Evolutionary conservation across 148 eudicot species (phyloP).

Genomic region (Nepenthes gracilis): DNA sequence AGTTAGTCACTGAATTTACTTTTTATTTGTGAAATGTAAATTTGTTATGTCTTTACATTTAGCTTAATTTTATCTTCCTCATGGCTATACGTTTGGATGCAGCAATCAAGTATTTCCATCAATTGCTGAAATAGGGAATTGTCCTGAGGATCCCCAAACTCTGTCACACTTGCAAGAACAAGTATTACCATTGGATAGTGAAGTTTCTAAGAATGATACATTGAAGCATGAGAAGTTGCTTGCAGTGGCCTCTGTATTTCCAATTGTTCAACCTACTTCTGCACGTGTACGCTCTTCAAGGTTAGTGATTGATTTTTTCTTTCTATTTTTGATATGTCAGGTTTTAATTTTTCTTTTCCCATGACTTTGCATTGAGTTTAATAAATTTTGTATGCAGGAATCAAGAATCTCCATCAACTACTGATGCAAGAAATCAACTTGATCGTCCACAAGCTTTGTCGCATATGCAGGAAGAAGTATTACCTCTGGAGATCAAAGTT

Average conservation of each 20-base stretch:
- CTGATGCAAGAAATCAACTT: constrained; percentile 16
- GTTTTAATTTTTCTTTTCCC: not conserved
- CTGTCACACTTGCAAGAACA: constrained; percentile 15
- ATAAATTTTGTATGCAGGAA: constrained; percentile 28
- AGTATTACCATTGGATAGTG: constrained; percentile 11
- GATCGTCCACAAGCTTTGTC: constrained; percentile 11
- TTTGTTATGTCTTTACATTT: not conserved
- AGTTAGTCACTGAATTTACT: constrained; percentile 14
- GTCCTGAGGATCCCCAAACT: constrained; percentile 15
- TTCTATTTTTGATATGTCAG: not conserved
- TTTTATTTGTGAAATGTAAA: not conserved
- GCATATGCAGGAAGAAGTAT: not conserved
- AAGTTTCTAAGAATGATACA: constrained; percentile 2
- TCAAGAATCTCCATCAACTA: constrained; percentile 19
- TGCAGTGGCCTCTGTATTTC: constrained; percentile 32
- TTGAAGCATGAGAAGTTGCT: constrained; percentile 27
- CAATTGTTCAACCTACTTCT: constrained; percentile 27
- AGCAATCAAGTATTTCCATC: constrained; percentile 27
- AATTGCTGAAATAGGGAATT: constrained; percentile 16
- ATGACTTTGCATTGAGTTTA: not conserved
- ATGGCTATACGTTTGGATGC: constrained; percentile 7
- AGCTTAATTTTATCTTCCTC: not conserved
- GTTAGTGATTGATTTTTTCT: not conserved
- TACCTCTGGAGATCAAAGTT: constrained; percentile 12
- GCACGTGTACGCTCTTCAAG: too few relatives aligned